Conservation (phyloP, 2,329 filamentous ascomycete species). For the Exophiala lecanii-corni region DNA sequence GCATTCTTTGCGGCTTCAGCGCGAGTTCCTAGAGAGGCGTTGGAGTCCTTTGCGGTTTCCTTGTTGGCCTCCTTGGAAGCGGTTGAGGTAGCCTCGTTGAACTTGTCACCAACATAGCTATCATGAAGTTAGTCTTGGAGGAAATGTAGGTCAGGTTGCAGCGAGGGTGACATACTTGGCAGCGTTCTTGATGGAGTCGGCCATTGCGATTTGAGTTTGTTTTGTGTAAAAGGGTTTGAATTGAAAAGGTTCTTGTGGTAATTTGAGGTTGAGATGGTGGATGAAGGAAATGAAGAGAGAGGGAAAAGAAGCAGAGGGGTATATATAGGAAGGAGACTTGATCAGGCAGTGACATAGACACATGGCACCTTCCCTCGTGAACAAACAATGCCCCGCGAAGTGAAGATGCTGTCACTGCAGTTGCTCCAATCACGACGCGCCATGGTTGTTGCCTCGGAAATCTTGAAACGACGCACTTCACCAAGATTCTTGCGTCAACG, state of each 20-base stretch:
- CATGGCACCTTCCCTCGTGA: neutral
- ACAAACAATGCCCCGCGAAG: neutral
- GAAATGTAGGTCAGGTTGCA: neutral
- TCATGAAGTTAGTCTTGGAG: slow-evolving; percentile 44
- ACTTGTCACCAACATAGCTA: slow-evolving; percentile 65
- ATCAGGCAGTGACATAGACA: neutral
- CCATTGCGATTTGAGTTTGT: slow-evolving; percentile 20
- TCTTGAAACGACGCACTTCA: neutral
- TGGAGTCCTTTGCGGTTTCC: slow-evolving; percentile 59
- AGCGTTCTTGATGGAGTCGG: slow-evolving; percentile 26
- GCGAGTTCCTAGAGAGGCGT: slow-evolving; percentile 52
- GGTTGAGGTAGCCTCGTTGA: slow-evolving; percentile 53
- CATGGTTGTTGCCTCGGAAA: neutral
- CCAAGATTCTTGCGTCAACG: neutral
- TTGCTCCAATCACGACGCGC: neutral
- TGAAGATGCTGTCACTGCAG: neutral
- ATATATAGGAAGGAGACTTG: slow-evolving; percentile 13
- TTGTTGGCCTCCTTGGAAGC: slow-evolving; percentile 68
- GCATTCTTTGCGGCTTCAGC: slow-evolving; percentile 51
- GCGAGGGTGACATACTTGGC: slow-evolving; percentile 21
- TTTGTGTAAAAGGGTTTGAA: slow-evolving; percentile 13
- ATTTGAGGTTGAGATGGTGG: slow-evolving; percentile 2
- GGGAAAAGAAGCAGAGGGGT: slow-evolving; percentile 7
- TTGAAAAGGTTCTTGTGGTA: slow-evolving; percentile 9
- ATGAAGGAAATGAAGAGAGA: slow-evolving; percentile 6